Evolutionary conservation across 768 basidiomycete species (phyloP), one percentile per base, ranked within the genome.

Genomic region (Collybiopsis confluens): DNA sequence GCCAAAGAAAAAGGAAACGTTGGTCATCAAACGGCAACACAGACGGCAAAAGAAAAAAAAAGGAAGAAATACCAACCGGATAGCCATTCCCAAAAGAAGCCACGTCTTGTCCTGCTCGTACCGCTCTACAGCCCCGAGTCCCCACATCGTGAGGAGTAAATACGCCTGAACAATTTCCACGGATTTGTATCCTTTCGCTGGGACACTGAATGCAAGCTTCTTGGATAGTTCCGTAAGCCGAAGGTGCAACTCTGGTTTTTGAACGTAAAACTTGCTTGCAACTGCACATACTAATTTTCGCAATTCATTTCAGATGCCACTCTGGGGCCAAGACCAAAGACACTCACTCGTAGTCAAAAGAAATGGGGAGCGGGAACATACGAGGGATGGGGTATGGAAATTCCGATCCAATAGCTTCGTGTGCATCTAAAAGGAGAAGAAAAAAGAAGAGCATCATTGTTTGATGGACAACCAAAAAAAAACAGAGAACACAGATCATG

Each of bases 81-180:
- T 89, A 5, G 79, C 87, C 87, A 94, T 91, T 30, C 93, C 93
- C 23, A 98, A 71, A 15, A 90, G 72, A 59, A 92, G 65, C 92
- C 93, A 98, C 0, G 95, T 98, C 61, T 88, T 85, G 69, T 99
- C 96, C 61, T 96, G 92, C 65, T 99, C 96, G 63, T 92, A 99
- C 7, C 94, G 82, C 68, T 98, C 94, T 20, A 94, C 93, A 3
- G 95, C 94, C 20, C 94, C 94, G 60, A 92, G 87, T 5, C 94
- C 92, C 88, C 92, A 98, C 13, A 92, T 69, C 2, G 88, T 77
- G 49, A 98, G 83, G 8, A 99, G 74, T 18, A 98, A 73, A 67
- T 97, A 99, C 0, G 93, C 96, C 65, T 99, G 95, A 3, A 95
- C 91, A 56, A 96, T 92, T 71, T 94, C 92, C 41, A 93, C 82